Conservation (phyloP, 108 stramenopile species). For the Nitzschia putrida region DNA sequence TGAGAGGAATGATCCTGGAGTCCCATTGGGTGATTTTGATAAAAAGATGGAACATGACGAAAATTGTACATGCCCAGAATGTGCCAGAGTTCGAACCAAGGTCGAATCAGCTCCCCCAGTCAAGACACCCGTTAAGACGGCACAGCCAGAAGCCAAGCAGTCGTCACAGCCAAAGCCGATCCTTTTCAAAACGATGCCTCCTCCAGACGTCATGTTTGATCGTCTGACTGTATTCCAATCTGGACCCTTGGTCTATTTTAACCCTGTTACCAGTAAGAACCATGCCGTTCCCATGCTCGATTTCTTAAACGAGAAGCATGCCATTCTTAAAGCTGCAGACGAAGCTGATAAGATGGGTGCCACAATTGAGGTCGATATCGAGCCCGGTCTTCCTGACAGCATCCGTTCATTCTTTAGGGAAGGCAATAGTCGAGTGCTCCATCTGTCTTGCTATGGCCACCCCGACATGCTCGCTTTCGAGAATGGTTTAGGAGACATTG, state of each 20-base stretch:
- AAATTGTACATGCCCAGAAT: not conserved
- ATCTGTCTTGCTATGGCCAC: slow-evolving; percentile 43
- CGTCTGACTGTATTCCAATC: slow-evolving; percentile 36
- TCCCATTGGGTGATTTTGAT: slow-evolving; percentile 15
- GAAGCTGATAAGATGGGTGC: slow-evolving; percentile 29
- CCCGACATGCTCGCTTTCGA: slow-evolving; percentile 61
- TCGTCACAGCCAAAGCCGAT: not conserved
- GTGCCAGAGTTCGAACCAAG: not conserved
- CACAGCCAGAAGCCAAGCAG: not conserved
- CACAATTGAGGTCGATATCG: slow-evolving; percentile 23
- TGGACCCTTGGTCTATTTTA: slow-evolving; percentile 28
- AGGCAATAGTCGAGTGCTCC: slow-evolving; percentile 30
- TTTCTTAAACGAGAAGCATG: slow-evolving; percentile 23
- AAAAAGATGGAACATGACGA: slow-evolving; percentile 14
- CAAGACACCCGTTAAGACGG: not conserved
- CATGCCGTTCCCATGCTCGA: slow-evolving; percentile 39
- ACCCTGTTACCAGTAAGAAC: slow-evolving; percentile 11
- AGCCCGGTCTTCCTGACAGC: slow-evolving; percentile 21
- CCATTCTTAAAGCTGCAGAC: slow-evolving; percentile 15
- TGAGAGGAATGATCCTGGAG: slow-evolving; percentile 12
- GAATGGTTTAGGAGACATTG: slow-evolving; percentile 58
- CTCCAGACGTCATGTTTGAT: slow-evolving; percentile 21
- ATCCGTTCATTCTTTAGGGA: slow-evolving; percentile 20
- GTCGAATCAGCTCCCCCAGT: not conserved
- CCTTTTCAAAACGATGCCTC: slow-evolving; percentile 22